Conservation (phyloP, 768 basidiomycete genomes). For the Naganishia randhawae region DNA sequence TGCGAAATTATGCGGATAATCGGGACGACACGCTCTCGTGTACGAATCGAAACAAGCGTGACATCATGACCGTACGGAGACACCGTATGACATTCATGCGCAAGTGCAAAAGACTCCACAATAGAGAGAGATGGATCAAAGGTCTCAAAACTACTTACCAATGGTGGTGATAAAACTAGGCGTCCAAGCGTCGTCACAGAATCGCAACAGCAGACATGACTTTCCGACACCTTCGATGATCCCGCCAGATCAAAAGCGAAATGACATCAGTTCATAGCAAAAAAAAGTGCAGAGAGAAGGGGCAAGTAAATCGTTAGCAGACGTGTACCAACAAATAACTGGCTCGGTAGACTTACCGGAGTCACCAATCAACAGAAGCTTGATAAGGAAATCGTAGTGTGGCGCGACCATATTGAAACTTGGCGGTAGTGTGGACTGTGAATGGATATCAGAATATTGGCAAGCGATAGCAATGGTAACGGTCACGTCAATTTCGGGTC, state of each 20-base stretch:
- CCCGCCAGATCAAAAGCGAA: conserved; percentile 40
- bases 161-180: conserved; percentile 99
- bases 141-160: conserved; percentile 53
- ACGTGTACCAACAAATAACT: neutral
- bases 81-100: neutral
- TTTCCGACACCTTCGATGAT: conserved; percentile 74
- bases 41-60: neutral
- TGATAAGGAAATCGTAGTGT: conserved; percentile 78
- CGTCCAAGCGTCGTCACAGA: conserved; percentile 99
- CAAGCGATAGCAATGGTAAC: neutral
- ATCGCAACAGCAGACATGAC: conserved; percentile 62
- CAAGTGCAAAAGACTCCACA: too few relatives aligned
- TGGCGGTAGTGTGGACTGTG: neutral
- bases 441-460: neutral
- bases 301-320: neutral
- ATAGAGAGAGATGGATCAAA: neutral
- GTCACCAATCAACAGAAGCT: conserved; percentile 94
- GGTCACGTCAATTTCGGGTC: neutral
- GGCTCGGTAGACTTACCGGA: conserved; percentile 62
- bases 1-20: neutral
- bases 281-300: neutral
- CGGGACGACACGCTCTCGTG: neutral
- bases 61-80: neutral
- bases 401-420: conserved; percentile 54
- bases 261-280: neutral